Evolutionary conservation across 805 yeast genomes (phyloP).

Genomic region (Suhomyces faveliae): DNA sequence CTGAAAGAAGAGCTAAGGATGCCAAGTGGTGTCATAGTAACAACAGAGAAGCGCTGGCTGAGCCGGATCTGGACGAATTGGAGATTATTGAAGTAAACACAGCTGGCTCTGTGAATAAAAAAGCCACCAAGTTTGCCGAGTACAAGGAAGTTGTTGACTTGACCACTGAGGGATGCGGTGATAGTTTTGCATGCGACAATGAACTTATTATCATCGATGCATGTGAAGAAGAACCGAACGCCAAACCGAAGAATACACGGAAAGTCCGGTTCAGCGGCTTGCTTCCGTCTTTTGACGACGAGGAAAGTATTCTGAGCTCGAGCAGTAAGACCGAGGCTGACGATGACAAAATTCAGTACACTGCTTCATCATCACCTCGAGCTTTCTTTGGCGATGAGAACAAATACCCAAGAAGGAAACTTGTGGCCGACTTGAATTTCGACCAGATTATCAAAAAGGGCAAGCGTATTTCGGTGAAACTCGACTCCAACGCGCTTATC

Average conservation of each 20-base stretch:
- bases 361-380: slow-evolving; percentile 26
- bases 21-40: slow-evolving; percentile 45
- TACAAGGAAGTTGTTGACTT: slow-evolving; percentile 14
- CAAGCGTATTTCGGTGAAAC: slow-evolving; percentile 5
- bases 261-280: slow-evolving; percentile 13
- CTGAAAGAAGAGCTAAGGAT: slow-evolving; percentile 58
- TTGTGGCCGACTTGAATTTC: slow-evolving; percentile 29
- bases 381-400: slow-evolving; percentile 23
- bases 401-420: slow-evolving; percentile 23
- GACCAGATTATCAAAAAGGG: slow-evolving; percentile 27
- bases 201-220: slow-evolving; percentile 26
- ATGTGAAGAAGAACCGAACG: slow-evolving; percentile 13
- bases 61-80: slow-evolving; percentile 47
- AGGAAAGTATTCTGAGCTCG: background rate
- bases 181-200: background rate
- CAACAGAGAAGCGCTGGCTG: slow-evolving; percentile 23
- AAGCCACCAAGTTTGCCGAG: background rate
- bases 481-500: no score
- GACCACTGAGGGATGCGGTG: slow-evolving; percentile 13
- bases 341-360: slow-evolving; percentile 19
- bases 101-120: background rate
- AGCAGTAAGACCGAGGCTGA: background rate
- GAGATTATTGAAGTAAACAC: slow-evolving; percentile 29
- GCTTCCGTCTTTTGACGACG: slow-evolving; percentile 17
- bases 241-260: slow-evolving; percentile 4